Conservation (phyloP, 1,284 basidiomycete species). For the Ceratobasidium sp. region DNA sequence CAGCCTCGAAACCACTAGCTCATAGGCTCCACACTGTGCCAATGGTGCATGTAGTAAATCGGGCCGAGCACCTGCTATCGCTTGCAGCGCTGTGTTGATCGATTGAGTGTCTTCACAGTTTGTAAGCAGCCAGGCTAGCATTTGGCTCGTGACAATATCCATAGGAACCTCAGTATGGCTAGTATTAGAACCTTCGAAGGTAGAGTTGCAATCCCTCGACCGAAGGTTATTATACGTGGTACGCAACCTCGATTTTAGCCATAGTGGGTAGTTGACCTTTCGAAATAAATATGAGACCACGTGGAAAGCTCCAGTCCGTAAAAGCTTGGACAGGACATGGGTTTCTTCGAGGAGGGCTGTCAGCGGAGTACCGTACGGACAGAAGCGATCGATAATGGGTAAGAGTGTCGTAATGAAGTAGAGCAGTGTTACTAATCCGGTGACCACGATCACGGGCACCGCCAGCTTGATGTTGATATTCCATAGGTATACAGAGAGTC, state of each 20-base stretch:
- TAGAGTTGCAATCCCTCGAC: background rate
- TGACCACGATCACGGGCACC: background rate
- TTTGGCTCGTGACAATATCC: constrained; percentile 21
- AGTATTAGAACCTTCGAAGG: background rate
- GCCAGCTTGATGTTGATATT: background rate
- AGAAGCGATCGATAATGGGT: background rate
- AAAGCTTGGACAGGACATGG: background rate
- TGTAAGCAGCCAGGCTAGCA: constrained; percentile 4
- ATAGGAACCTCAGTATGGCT: background rate
- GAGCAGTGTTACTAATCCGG: background rate
- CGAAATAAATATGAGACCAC: no score
- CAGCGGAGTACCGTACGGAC: background rate
- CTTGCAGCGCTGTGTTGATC: background rate
- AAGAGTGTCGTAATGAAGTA: background rate
- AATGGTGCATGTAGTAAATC: background rate
- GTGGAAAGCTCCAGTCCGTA: no score
- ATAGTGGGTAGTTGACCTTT: no score
- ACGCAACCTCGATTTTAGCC: background rate
- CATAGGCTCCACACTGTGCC: background rate
- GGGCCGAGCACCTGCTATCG: background rate
- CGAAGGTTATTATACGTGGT: background rate
- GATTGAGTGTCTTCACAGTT: constrained; percentile 15
- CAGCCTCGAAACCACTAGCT: background rate
- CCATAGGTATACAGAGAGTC: constrained; percentile 3
- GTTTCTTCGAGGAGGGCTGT: background rate